These are phyloP conservation scores for Pachyrhizus erosus DNA, from an alignment of 306 rosid species.

Conservation along the genomic window DNA sequence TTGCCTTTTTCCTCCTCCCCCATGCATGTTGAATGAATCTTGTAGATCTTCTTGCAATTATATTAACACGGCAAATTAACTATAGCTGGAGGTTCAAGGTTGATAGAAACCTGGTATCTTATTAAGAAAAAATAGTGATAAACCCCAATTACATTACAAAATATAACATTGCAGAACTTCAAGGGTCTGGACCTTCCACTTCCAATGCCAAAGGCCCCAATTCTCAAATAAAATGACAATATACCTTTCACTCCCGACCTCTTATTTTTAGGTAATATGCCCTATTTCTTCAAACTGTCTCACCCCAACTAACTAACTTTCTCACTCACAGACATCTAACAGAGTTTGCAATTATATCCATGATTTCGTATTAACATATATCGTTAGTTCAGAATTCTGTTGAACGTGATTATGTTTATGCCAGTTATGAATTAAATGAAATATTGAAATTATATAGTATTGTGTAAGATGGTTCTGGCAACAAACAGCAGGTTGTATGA, in stretches of 20 bases:
- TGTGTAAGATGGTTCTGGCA: neutral
- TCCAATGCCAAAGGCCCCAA: neutral
- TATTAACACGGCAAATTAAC: slow-evolving; percentile 17
- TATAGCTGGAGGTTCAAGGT: slow-evolving; percentile 6
- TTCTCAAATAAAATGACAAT: neutral
- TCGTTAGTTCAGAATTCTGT: slow-evolving; percentile 14
- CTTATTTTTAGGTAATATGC: neutral
- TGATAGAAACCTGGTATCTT: neutral
- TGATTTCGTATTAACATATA: slow-evolving; percentile 21
- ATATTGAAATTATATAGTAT: neutral
- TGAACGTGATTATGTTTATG: slow-evolving; percentile 13
- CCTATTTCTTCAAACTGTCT: neutral
- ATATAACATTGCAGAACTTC: neutral
- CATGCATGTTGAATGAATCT: slow-evolving; percentile 38
- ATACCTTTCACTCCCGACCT: neutral
- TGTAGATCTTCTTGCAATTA: slow-evolving; percentile 30
- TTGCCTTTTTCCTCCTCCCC: slow-evolving; percentile 8
- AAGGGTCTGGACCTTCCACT: neutral
- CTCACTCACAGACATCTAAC: neutral
- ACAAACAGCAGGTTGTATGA: slow-evolving; percentile 4
- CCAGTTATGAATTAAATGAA: slow-evolving; percentile 1
- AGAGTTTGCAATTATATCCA: slow-evolving; percentile 1
- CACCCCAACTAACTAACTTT: neutral
- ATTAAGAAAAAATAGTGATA: neutral
- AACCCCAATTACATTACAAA: neutral